These are phyloP conservation scores for Fraxinus nigra DNA, from an alignment of 305 asterid species.

Conservation along the genomic window DNA sequence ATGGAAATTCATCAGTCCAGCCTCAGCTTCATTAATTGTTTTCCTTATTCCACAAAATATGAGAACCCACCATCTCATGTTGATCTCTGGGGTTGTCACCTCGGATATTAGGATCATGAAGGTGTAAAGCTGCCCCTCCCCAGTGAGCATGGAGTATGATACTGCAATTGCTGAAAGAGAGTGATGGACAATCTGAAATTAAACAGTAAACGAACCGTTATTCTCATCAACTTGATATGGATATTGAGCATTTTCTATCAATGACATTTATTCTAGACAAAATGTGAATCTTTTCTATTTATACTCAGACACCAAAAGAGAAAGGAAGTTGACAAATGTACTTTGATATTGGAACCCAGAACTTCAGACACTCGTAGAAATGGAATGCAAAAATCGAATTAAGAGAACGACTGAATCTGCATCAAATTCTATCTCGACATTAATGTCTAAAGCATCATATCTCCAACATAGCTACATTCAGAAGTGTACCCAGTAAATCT, in stretches of 20 bases:
- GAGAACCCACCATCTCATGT: slow-evolving; percentile 77
- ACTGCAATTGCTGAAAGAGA: slow-evolving; percentile 88
- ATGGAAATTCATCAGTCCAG: slow-evolving; percentile 24
- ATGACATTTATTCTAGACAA: neutral
- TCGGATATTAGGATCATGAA: slow-evolving; percentile 97
- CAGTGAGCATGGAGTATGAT: slow-evolving; percentile 76
- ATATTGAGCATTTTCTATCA: neutral
- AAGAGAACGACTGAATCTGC: neutral
- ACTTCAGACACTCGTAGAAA: neutral
- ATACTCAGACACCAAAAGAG: neutral
- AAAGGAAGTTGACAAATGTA: neutral
- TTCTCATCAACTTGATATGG: neutral
- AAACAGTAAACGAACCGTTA: slow-evolving; percentile 34
- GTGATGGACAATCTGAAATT: slow-evolving; percentile 90
- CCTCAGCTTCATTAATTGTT: neutral
- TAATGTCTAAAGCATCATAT: neutral
- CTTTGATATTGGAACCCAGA: neutral
- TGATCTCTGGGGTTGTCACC: slow-evolving; percentile 92
- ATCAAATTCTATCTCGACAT: neutral
- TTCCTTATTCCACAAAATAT: neutral
- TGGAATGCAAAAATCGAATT: neutral
- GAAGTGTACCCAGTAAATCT: neutral
- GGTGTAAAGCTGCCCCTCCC: slow-evolving; percentile 98
- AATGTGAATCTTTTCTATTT: neutral
- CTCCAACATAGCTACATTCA: neutral